Conservation (phyloP, 306 rosid genomes). For the Trifolium pratense region DNA sequence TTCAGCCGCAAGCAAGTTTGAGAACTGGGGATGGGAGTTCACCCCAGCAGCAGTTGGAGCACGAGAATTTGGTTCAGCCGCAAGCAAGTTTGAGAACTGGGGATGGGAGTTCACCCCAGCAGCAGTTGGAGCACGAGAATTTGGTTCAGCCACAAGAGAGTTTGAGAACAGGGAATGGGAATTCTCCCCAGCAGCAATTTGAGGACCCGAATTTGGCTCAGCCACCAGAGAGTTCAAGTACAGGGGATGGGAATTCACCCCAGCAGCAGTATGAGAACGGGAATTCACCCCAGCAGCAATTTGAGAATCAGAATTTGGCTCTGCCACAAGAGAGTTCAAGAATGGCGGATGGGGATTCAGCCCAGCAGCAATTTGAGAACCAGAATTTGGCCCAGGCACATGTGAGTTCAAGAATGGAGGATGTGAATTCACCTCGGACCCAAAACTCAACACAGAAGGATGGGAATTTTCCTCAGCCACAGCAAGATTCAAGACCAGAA, state of each 20-base stretch:
- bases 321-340: neutral
- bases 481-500: conserved; percentile 6
- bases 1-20: neutral
- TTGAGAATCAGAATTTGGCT: conserved; percentile 4
- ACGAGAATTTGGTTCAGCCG: neutral
- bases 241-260: no score
- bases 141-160: neutral
- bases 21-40: neutral
- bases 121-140: neutral
- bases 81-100: neutral
- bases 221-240: neutral
- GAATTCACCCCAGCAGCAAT: neutral
- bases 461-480: neutral
- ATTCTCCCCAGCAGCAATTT: neutral
- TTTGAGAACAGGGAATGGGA: neutral
- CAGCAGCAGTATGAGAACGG: neutral
- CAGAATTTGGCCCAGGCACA: neutral
- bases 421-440: conserved; percentile 20
- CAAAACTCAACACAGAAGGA: conserved; percentile 14
- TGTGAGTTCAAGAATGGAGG: neutral
- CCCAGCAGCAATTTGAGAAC: neutral
- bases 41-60: neutral
- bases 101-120: conserved; percentile 11
- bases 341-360: neutral
- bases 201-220: neutral